Base-by-base conservation (phyloP, 495 filamentous ascomycete genomes). In the Tuber borchii region DNA sequence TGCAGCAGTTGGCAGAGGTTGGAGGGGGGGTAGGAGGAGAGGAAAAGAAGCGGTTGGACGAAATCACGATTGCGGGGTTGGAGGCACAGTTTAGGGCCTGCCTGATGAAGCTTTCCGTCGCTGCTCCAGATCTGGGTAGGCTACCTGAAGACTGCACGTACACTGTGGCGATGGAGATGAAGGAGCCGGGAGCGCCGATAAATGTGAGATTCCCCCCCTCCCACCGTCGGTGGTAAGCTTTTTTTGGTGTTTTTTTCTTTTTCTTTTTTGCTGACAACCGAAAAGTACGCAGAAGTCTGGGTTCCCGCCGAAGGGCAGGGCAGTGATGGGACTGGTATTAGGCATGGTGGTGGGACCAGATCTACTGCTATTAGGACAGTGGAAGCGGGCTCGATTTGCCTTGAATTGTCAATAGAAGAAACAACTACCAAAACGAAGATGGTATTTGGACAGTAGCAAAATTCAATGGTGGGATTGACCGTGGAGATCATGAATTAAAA, bases 151-250 rank as follows among this genome's bases (percentile, higher is more conserved):
- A 91, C 76, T 96, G 94, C 84, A 92, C 91, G 26, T 98, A 93
- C 81, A 97, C 93, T 20, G 86, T 98, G 40, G 93, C 91, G 45
- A 90, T 97, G 42, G 95, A 98, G 84, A 85, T 97, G 76, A 88
- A 90, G 48, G 89, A 92, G 70, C 88, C 88, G 3, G 86, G 90
- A 56, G 88, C 91, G 34, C 95, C 94, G n/a, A 89, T 74, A 71
- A 81, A 82, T 71, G 80, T 81, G 74, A 26, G 56, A 65, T 31
- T 17, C 26, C 56, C 56, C 51, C 56, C 12, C 12, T n/a, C 26
- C 51, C n/a, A 56, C 22, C n/a, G n/a, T 71, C 70, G 43, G 39
- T 9, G 39, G 22, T n/a, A 71, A 44, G 22, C 17, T 43, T 71
- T 34, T 10, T 12, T 10, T 17, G n/a, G 12, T 12, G 2, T 44